phyloP scores from a whole-genome alignment of 495 filamentous ascomycete species.

The Trichoderma orchidacearum region DNA sequence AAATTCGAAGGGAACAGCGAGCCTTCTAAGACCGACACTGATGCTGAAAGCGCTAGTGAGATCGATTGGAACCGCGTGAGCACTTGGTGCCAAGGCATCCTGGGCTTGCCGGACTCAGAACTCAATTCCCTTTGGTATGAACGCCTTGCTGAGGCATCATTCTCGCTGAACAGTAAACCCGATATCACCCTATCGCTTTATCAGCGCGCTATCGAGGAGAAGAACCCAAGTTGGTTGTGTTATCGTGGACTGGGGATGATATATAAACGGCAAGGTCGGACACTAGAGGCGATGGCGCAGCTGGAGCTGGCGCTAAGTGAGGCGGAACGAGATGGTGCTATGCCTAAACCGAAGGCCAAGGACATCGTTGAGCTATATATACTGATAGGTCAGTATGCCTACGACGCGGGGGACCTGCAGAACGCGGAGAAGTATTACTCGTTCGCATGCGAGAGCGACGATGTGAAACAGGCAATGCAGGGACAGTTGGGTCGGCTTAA shows the following conservation, averaged over 20 bases:
- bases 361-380: not conserved
- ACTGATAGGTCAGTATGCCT: not conserved
- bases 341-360: not conserved
- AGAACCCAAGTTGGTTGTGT: slow-evolving; percentile 4
- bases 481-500: not conserved
- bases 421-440: not conserved
- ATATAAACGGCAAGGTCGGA: not conserved
- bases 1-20: not conserved
- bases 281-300: not conserved
- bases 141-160: not conserved
- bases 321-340: not conserved
- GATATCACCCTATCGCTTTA: not conserved
- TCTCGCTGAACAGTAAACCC: not conserved
- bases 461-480: not conserved
- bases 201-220: not conserved
- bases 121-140: not conserved
- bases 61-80: not conserved
- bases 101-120: not conserved
- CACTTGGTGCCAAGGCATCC: slow-evolving; percentile 1
- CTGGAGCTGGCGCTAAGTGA: not conserved
- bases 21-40: not conserved
- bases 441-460: not conserved
- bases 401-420: not conserved
- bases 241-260: not conserved
- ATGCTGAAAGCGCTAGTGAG: not conserved